A percentile compares a stretch with the other conserved stretches of the same genome.
These are phyloP conservation scores for Fusarium palustre DNA, from an alignment of 2,329 filamentous ascomycete species.

Conservation along the genomic window DNA sequence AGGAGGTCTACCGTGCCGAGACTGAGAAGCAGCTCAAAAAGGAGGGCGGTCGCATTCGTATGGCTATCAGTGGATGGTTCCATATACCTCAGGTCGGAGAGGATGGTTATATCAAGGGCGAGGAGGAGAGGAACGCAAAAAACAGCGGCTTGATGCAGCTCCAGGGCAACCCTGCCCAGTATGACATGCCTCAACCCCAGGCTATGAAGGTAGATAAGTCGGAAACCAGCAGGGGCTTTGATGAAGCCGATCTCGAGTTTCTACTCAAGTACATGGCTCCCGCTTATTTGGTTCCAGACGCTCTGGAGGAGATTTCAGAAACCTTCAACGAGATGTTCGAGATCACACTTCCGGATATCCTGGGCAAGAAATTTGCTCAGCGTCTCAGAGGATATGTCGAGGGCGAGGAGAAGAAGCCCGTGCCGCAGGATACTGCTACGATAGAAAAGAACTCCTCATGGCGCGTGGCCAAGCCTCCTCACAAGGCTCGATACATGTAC, in stretches of 20 bases:
- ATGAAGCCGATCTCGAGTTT: constrained; percentile 87
- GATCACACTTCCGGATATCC: constrained; percentile 81
- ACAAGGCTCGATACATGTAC: constrained; percentile 95
- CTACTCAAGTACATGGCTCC: constrained; percentile 90
- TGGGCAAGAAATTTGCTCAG: constrained; percentile 81
- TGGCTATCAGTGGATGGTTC: constrained; percentile 99
- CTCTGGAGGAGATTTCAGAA: constrained; percentile 82
- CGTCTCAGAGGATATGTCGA: constrained; percentile 79
- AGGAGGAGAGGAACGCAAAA: constrained; percentile 88
- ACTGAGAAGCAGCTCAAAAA: constrained; percentile 69
- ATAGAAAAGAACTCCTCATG: constrained; percentile 72
- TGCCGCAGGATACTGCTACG: constrained; percentile 62
- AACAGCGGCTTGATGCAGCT: constrained; percentile 93
- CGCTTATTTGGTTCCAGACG: constrained; percentile 91
- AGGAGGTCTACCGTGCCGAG: constrained; percentile 88
- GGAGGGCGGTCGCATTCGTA: constrained; percentile 83
- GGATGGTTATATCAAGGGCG: constrained; percentile 87
- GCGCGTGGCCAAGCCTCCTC: constrained; percentile 86
- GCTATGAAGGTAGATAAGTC: constrained; percentile 60
- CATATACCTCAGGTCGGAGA: constrained; percentile 97
- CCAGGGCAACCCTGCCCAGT: constrained; percentile 89
- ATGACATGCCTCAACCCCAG: constrained; percentile 80
- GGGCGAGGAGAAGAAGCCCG: constrained; percentile 66
- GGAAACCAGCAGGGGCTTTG: constrained; percentile 67
- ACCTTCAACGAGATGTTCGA: constrained; percentile 86